phyloP scores from a whole-genome alignment of 768 basidiomycete genomes.

The Lanmaoa rubissima region DNA sequence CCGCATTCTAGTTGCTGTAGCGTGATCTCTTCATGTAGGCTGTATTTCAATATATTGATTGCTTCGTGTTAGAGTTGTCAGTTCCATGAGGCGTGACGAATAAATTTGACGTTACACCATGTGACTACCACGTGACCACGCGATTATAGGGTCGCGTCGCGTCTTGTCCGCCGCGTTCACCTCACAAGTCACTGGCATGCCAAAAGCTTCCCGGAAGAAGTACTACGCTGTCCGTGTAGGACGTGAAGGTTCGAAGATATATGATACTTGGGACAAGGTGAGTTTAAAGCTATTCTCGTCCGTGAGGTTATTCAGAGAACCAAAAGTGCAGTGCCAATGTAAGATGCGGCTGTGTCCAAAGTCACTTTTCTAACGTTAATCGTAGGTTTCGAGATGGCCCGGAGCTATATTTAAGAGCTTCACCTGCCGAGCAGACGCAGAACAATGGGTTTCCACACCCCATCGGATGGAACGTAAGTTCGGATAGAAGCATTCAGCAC shows the following conservation, averaged over 20 bases:
- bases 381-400: constrained; percentile 54
- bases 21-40: background rate
- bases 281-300: constrained; percentile 9
- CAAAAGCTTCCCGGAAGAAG: constrained; percentile 37
- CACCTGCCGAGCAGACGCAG: constrained; percentile 40
- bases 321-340: constrained; percentile 50
- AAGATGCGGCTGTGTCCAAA: background rate
- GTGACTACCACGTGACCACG: background rate
- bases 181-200: constrained; percentile 18
- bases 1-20: background rate
- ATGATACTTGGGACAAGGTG: constrained; percentile 60
- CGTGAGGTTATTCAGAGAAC: background rate
- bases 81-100: too few relatives aligned
- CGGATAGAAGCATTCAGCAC: background rate
- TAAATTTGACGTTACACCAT: background rate
- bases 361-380: background rate
- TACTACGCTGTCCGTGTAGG: constrained; percentile 64
- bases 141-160: background rate
- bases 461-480: constrained; percentile 18
- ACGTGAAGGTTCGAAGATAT: constrained; percentile 55
- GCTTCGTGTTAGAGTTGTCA: background rate
- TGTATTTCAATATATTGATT: constrained; percentile 5
- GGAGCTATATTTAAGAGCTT: constrained; percentile 56
- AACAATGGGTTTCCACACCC: constrained; percentile 43
- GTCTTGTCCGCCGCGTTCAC: background rate